A percentile compares a stretch with the other conserved stretches of the same genome.
Conservation (phyloP, 495 filamentous ascomycete genomes). For the Amorphotheca resinae region DNA sequence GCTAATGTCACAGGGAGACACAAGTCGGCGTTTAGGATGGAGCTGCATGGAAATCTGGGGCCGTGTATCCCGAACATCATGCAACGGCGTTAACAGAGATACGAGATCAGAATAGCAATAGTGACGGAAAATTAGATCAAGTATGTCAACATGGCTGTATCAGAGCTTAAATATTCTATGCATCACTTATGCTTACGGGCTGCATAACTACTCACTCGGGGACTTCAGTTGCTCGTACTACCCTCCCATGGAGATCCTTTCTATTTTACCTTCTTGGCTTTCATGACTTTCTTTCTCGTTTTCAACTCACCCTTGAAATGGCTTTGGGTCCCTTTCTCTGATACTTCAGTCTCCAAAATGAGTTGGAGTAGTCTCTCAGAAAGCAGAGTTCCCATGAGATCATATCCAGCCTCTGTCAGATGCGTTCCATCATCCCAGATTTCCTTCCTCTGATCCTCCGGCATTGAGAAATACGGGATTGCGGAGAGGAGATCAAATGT, state of each 20-base stretch:
- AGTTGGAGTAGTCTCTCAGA: slow-evolving; percentile 16
- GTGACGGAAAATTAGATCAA: slow-evolving; percentile 4
- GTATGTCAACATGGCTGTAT: not conserved
- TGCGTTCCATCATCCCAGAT: slow-evolving; percentile 57
- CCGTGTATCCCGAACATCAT: slow-evolving; percentile 10
- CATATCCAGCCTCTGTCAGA: slow-evolving; percentile 46
- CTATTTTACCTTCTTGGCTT: not conserved
- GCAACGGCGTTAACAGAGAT: slow-evolving; percentile 16
- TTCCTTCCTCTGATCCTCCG: slow-evolving; percentile 26
- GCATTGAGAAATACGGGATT: slow-evolving; percentile 39
- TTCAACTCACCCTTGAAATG: slow-evolving; percentile 1
- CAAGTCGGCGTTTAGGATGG: slow-evolving; percentile 13
- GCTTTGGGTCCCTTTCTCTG: not conserved
- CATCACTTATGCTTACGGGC: not conserved
- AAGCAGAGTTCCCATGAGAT: slow-evolving; percentile 43
- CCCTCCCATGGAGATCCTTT: not conserved
- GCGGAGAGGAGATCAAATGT: slow-evolving; percentile 39
- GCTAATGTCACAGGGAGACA: not conserved
- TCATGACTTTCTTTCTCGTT: not conserved
- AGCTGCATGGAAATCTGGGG: slow-evolving; percentile 13
- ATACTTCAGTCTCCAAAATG: not conserved
- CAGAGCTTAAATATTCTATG: not conserved
- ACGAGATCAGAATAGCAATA: slow-evolving; percentile 5
- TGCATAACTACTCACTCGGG: not conserved
- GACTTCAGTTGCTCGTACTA: not conserved